Evolutionary conservation across 2,329 filamentous ascomycete species (phyloP), one percentile per base, ranked within the genome.

Genomic region (Malbranchea zuffiana): DNA sequence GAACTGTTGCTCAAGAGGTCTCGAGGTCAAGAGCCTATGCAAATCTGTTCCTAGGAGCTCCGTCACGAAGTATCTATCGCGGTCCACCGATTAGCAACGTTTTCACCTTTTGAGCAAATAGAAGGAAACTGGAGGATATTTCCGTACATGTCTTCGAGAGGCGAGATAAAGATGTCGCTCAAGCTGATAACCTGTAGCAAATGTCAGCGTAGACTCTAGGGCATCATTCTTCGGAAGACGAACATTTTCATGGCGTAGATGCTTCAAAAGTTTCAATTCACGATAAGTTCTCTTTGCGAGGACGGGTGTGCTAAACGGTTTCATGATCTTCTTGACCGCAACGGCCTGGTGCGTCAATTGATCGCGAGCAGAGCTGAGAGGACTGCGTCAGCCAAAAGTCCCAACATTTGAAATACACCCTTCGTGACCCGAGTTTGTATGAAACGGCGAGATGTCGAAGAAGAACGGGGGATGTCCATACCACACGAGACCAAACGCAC

Each of bases 261-360:
- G 90, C 71, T 96, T 98, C 55, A 98, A 71, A 46, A 98, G 75
- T 71, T 96, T 98, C 58, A 98, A 69, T 64, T 98, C 90, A 56
- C 90, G 80, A 63, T 98, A 98, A 49, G 90, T 98, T 58, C 90
- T 77, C 71, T 98, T 98, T 41, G 90, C 90, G 32, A 98, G 72
- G 41, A 98, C 90, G 1, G 90, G 87, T n/a, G 90, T 98, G 72
- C 87, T 95, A 67, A 98, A 98, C 6, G 90, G 90, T 71, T 96
- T 98, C 88, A 98, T 96, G 58, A 98, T 98, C 76, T 98, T 98
- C 75, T 98, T 98, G 60, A 98, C 87, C 42, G 90, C 90, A 44
- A 98, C 90, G 64, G 87, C 86, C 63, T 95, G 87, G 60, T 76
- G 83, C 43, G 90, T 96, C 64, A 98, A 85, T 69, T 96, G 87